Base-by-base conservation (phyloP, 768 basidiomycete genomes). In the Phylloporus sp. region DNA sequence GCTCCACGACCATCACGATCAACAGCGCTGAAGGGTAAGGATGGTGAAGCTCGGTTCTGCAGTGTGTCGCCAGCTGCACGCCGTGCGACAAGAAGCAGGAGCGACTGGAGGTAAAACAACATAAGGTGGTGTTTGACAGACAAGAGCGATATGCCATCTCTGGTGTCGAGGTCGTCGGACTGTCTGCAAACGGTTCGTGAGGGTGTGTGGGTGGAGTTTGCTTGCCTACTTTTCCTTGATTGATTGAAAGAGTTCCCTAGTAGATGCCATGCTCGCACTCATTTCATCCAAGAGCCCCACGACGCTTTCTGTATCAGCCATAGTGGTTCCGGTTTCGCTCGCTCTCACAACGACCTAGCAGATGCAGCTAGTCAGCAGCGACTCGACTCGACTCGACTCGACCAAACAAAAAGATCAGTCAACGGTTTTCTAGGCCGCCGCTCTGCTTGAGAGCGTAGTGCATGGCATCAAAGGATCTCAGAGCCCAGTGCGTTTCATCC, bases 61-160 rank as follows among this genome's bases (percentile, higher is more conserved):
- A 91, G 72, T 2, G 83, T 75, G 59, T 88, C 80, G 0, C 90
- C 91, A 7, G 85, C 67, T 1, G 80, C 76, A 24, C 87, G 83
- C 18, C 84, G 84, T n/a, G 86, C 76, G 26, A 81, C 74, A 45
- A 95, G 69, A 38, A 95, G 79, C 28, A 83, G 76, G 34, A 97
- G 76, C 13, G 91, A 86, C 51, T 93, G 92, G 10, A 97, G 73
- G 67, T 97, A 95, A 2, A 86, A 86, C 4, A 97, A 70, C 53
- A 97, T 77, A 20, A 89, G 68, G 48, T 93, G 82, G 59, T 94
- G 87, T 71, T 97, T 95, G 45, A 94, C 71, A 11, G 91, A 88
- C 22, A 99, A 76, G 5, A 99, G 76, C 0, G 97, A 97, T 54
- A 99, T 91, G 34, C 97, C 97, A 27, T 90, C 79, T 60, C 76